Evolutionary conservation across 106 monocot genomes (phyloP), one percentile per base, ranked within the genome.

Genomic region (Iris macrosiphon): DNA sequence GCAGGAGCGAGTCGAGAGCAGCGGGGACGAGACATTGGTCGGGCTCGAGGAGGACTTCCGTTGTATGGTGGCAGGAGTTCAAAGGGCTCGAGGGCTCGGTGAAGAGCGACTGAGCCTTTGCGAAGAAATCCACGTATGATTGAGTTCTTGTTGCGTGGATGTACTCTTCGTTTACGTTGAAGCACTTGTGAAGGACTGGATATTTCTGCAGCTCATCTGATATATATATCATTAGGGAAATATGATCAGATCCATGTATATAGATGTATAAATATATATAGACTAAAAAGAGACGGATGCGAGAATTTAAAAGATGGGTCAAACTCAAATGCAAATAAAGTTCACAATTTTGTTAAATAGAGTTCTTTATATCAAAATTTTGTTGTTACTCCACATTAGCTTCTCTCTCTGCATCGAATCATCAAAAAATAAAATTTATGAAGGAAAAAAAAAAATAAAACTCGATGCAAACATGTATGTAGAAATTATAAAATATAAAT

Each of bases 91-190:
- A 12, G 11, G 26, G 25, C 17, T 61, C 42, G 12, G 15, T 30
- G 2, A 39, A 18, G 4, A 71, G 55, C 24, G 33, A 9, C 28
- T 57, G 63, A 0, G 63, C 64, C 26, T 64, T 57, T 7, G 64
- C 18, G 26, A 58, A 49, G 38, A 64, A 58, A 14, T 72, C 49
- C 5, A 40, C 57, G 7, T 41, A 57, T 20, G 63, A 72, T 11
- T 72, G 26, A 10, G 72, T 72, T 26, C 72, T 47, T 40, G 64
- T 37, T 22, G 54, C 42, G 20, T 37, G 57, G 8, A 49, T 45
- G 50, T 72, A 64, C 33, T 72, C 72, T 23, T 72, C 49, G 18
- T 64, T 72, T 49, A 72, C 41, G 5, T 43, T 72, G 39, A 64
- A 25, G 31, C 49, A 49, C 41, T 40, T 48, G 12, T 18, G 39